Evolutionary conservation across 1,284 basidiomycete genomes (phyloP).

Genomic region (Malassezia vespertilionis): DNA sequence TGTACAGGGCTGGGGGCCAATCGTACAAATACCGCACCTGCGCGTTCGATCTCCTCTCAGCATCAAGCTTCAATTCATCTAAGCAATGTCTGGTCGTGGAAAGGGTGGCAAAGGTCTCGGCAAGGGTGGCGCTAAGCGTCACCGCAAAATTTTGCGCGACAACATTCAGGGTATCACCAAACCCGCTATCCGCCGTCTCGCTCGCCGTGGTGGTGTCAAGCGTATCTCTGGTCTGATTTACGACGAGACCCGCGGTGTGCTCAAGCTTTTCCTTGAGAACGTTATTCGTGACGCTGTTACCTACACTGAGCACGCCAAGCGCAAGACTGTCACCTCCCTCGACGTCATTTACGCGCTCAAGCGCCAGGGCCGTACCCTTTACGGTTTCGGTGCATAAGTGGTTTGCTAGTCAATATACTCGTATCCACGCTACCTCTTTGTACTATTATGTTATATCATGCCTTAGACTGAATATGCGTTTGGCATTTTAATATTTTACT

Average conservation of each 20-base stretch:
- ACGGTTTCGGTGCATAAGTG: slow-evolving; percentile 52
- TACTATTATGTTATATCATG: slow-evolving; percentile 19
- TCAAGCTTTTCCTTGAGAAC: slow-evolving; percentile 67
- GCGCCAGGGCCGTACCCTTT: slow-evolving; percentile 65
- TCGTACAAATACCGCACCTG: slow-evolving; percentile 17
- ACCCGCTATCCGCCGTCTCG: slow-evolving; percentile 87
- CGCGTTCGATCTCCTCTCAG: neutral
- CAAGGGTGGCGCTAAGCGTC: slow-evolving; percentile 48
- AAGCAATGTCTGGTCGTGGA: slow-evolving; percentile 43
- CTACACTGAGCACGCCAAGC: slow-evolving; percentile 90
- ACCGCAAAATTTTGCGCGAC: slow-evolving; percentile 47
- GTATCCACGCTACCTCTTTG: slow-evolving; percentile 9
- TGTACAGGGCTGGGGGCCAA: neutral
- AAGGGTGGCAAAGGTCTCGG: slow-evolving; percentile 49
- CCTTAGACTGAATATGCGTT: neutral
- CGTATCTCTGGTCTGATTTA: slow-evolving; percentile 73
- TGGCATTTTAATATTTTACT: neutral
- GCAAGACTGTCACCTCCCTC: slow-evolving; percentile 80
- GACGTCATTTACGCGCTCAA: slow-evolving; percentile 89
- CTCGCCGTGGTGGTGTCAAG: slow-evolving; percentile 63
- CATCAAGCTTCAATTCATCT: slow-evolving; percentile 8
- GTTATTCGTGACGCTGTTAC: slow-evolving; percentile 80
- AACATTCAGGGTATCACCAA: slow-evolving; percentile 62
- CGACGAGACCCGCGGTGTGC: slow-evolving; percentile 80
- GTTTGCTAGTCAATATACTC: neutral